Evolutionary conservation across 257 asterid species (phyloP), one percentile per base, ranked within the genome.

Genomic region (Gynochthodes officinalis): DNA sequence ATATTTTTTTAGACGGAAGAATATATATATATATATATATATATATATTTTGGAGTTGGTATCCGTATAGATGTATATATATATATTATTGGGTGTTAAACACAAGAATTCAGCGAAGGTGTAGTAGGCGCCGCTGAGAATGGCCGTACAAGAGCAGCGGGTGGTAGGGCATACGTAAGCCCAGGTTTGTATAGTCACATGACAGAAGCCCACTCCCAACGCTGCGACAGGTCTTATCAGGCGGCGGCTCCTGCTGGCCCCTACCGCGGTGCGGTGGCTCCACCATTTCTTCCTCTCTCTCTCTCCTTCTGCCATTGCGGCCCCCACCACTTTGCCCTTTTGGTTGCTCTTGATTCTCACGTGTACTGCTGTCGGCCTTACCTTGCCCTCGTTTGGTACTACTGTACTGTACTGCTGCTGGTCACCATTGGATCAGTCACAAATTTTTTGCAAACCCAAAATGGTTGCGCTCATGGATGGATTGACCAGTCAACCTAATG

Each of bases 101-200:
- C n/a, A n/a, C n/a, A n/a, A 73, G 0, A 33, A 65, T 7, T 62
- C 2, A 25, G 0, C 2, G n/a, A 73, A 28, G 3, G 7, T 2
- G 83, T 64, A 28, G 82, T 81, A 76, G 91, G 91, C 91, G 96
- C 93, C 88, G 87, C 78, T 78, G 78, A 33, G 77, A 73, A 64
- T 83, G 79, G 88, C 88, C 86, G 96, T 86, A 86, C 86, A 69
- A 44, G 0, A 0, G 48, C 1, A 37, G 67, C 1, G 40, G 72
- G 74, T 44, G 61, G 82, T 80, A 88, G 90, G 93, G 93, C 83
- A 49, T 79, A 80, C 93, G 89, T 83, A 52, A 85, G 86, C 86
- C 68, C 57, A 27, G 23, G 30, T 42, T 43, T 32, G 73, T 28
- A 49, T 25, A 30, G 73, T 82, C 78, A 77, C 77, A 71, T 71